A percentile compares a stretch with the other conserved stretches of the same genome.
phyloP scores from a whole-genome alignment of 208 protist species.

The Cochliopodium minus region DNA sequence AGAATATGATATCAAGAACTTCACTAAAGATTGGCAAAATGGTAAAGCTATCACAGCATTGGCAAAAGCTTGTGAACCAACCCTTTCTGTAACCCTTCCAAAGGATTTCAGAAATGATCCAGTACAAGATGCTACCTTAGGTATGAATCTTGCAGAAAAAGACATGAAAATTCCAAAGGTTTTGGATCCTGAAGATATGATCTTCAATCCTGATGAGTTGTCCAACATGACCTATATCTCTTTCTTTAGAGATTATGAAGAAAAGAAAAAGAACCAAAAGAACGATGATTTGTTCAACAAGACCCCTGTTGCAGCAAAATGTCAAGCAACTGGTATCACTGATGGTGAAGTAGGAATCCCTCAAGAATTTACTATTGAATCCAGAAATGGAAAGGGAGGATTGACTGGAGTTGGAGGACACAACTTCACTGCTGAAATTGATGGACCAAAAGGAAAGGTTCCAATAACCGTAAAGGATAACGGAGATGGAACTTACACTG shows the following conservation, averaged over 20 bases:
- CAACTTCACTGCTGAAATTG: too few species aligned
- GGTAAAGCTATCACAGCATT: background rate
- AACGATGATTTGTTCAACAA: too few species aligned
- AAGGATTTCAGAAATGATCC: background rate
- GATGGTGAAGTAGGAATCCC: background rate
- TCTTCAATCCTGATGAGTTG: background rate
- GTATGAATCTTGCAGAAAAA: conserved; percentile 1
- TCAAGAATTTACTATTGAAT: background rate
- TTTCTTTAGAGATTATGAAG: conserved; percentile 10
- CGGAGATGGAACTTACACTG: background rate
- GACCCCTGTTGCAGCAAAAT: too few species aligned
- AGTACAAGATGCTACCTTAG: background rate
- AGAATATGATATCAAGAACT: background rate
- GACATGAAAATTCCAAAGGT: conserved; percentile 1
- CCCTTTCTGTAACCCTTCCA: too few species aligned
- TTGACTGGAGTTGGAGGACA: too few species aligned
- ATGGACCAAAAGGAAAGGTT: too few species aligned
- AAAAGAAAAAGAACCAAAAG: too few species aligned
- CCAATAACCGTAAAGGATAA: background rate
- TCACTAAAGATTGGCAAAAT: background rate
- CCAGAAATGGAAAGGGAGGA: background rate
- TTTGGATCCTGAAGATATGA: background rate
- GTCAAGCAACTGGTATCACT: too few species aligned
- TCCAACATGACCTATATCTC: conserved; percentile 6
- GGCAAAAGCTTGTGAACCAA: background rate